phyloP scores from a whole-genome alignment of 2,329 filamentous ascomycete species.

The Colletotrichum sp. region DNA sequence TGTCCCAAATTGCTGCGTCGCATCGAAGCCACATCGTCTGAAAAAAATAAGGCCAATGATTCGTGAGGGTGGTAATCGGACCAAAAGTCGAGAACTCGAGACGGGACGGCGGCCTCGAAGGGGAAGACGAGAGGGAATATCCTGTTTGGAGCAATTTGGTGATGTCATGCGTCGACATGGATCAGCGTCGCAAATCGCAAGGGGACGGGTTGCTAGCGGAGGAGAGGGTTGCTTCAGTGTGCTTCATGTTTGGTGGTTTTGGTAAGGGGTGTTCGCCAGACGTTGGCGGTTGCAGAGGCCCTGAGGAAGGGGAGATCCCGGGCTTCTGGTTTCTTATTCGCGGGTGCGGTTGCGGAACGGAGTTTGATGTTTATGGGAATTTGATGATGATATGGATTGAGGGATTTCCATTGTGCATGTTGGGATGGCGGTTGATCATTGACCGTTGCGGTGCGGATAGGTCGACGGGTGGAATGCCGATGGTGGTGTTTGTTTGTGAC shows the following conservation, averaged over 20 bases:
- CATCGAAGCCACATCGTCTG: neutral
- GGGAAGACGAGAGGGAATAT: neutral
- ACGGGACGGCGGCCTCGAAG: neutral
- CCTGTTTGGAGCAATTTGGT: neutral
- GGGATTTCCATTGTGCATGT: neutral
- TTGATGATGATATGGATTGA: neutral
- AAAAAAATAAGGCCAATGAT: neutral
- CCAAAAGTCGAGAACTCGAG: neutral
- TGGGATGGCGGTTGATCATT: neutral
- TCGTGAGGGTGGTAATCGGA: neutral
- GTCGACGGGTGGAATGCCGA: neutral
- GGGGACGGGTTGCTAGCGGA: neutral
- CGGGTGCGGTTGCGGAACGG: neutral
- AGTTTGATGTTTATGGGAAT: neutral
- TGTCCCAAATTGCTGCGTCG: neutral
- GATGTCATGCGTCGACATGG: neutral
- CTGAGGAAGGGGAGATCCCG: neutral
- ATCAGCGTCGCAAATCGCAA: neutral
- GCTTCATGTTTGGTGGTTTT: constrained; percentile 10
- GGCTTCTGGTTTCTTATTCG: neutral
- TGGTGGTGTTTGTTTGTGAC: neutral
- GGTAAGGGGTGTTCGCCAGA: constrained; percentile 1
- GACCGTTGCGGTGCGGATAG: neutral
- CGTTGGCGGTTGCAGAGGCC: neutral
- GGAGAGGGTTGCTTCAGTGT: neutral